A percentile compares a stretch with the other conserved stretches of the same genome.
These are phyloP conservation scores for Tirmania nivea DNA, from an alignment of 495 filamentous ascomycete species.

Conservation along the genomic window DNA sequence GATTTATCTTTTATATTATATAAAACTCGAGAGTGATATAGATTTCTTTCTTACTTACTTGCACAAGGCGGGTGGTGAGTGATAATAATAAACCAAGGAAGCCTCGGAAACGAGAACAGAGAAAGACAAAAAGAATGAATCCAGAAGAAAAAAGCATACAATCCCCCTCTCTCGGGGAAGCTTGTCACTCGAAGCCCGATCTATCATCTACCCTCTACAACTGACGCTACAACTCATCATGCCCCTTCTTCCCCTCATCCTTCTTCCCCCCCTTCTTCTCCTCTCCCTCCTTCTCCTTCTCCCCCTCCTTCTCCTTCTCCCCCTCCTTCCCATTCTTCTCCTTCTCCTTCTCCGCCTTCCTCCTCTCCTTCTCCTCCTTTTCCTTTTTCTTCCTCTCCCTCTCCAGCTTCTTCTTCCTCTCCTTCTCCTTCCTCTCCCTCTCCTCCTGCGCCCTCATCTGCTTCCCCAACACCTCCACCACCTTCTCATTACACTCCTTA, in stretches of 20 bases:
- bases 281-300: constrained; percentile 23
- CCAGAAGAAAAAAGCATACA: no score
- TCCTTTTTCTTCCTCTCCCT: constrained; percentile 27
- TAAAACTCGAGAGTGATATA: no score
- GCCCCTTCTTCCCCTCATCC: constrained; percentile 19
- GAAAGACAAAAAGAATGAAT: no score
- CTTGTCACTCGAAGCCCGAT: no score
- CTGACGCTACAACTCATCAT: constrained; percentile 29
- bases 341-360: constrained; percentile 19
- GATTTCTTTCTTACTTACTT: no score
- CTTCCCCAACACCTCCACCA: constrained; percentile 49
- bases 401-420: constrained; percentile 25
- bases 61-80: no score
- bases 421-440: constrained; percentile 29
- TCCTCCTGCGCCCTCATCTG: constrained; percentile 38
- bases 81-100: no score
- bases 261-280: constrained; percentile 23
- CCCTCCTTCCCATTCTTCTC: constrained; percentile 19
- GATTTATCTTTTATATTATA: no score
- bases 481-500: constrained; percentile 39
- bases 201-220: neutral
- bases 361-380: constrained; percentile 22
- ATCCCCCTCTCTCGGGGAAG: no score
- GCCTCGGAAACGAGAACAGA: no score
- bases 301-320: constrained; percentile 24